These are phyloP conservation scores for Cotoneaster glaucophyllus DNA, from an alignment of 306 rosid species.

Conservation along the genomic window DNA sequence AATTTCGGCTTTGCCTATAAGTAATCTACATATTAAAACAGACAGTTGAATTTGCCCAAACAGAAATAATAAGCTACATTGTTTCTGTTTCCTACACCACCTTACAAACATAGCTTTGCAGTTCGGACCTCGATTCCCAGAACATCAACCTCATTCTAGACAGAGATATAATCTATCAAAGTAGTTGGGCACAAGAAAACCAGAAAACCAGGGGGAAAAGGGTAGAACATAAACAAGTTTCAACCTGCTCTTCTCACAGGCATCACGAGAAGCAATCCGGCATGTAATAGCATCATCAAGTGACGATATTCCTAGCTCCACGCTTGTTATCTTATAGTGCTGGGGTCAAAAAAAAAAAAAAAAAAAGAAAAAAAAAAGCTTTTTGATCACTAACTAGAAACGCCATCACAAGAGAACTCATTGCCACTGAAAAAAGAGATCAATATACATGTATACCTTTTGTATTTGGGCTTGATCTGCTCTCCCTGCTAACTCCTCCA, in stretches of 20 bases:
- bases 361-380: not conserved
- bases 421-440: not conserved
- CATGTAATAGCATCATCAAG: conserved; percentile 72
- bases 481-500: conserved; percentile 67
- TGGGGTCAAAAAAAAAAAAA: not conserved
- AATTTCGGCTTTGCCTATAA: not conserved
- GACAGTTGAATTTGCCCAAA: not conserved
- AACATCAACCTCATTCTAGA: not conserved
- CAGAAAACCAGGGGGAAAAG: no score
- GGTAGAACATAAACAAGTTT: not conserved
- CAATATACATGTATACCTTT: conserved; percentile 42
- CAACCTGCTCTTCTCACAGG: conserved; percentile 41
- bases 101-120: not conserved
- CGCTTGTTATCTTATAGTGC: conserved; percentile 70
- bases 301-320: conserved; percentile 68
- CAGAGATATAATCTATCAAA: not conserved
- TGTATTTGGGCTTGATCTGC: conserved; percentile 70
- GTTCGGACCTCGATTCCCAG: not conserved
- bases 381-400: conserved; percentile 3
- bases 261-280: conserved; percentile 76
- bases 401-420: not conserved
- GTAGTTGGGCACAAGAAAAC: not conserved
- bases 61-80: not conserved
- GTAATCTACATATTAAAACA: not conserved
- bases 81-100: not conserved